Evolutionary conservation across 345 rosid species (phyloP).

Genomic region (Populus nigra): DNA sequence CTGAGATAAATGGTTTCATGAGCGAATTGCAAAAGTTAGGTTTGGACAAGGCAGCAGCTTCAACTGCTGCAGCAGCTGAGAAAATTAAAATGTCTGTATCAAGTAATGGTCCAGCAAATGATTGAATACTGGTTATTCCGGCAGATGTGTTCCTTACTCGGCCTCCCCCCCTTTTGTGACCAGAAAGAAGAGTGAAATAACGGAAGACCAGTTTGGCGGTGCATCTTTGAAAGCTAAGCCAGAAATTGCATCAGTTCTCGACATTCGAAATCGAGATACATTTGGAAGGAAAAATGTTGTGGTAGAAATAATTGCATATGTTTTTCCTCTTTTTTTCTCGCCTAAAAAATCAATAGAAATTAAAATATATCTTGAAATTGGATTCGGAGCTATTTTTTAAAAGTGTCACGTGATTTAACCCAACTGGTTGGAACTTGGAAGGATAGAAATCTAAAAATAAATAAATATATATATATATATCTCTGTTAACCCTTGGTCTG

Average conservation of each 20-base stretch:
- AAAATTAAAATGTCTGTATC: slow-evolving; percentile 22
- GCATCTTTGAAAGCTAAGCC: background rate
- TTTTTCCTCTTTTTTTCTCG: too few relatives aligned
- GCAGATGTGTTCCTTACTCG: background rate
- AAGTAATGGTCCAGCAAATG: background rate
- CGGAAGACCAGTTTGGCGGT: background rate
- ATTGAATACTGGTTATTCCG: background rate
- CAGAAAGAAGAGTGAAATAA: background rate
- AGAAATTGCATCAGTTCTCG: background rate
- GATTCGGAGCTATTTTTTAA: background rate
- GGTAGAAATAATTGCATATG: background rate
- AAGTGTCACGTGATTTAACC: too few relatives aligned
- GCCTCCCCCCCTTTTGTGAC: background rate
- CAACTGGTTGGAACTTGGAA: too few relatives aligned
- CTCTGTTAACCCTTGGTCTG: too few relatives aligned
- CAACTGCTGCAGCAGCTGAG: slow-evolving; percentile 60
- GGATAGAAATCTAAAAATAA: too few relatives aligned
- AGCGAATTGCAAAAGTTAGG: slow-evolving; percentile 69
- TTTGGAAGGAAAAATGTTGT: background rate
- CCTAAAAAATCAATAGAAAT: background rate
- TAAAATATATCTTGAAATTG: background rate
- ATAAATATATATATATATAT: too few relatives aligned
- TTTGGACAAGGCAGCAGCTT: slow-evolving; percentile 66
- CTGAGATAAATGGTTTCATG: slow-evolving; percentile 58
- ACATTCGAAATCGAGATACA: too few relatives aligned